A percentile compares a stretch with the other conserved stretches of the same genome.
phyloP scores from a whole-genome alignment of 352 stramenopile genomes.

The Phytophthora cactorum region DNA sequence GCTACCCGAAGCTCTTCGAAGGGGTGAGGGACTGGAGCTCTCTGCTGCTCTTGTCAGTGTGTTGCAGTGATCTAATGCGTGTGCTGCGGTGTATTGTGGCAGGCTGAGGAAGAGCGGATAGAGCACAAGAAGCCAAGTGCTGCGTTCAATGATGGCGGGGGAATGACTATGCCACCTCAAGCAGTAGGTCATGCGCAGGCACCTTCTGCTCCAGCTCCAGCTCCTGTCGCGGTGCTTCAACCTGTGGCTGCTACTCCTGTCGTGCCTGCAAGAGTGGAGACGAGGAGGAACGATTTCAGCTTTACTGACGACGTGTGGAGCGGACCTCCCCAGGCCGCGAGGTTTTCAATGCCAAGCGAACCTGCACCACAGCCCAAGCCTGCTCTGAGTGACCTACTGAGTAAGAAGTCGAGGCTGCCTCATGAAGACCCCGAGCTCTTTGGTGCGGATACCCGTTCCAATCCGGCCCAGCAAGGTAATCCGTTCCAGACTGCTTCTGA shows the following conservation, averaged over 20 bases:
- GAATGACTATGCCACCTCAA: neutral
- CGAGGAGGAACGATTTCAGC: conserved; percentile 16
- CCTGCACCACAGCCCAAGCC: conserved; percentile 15
- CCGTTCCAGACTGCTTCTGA: conserved; percentile 78
- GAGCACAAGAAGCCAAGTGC: conserved; percentile 13
- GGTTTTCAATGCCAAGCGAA: conserved; percentile 14
- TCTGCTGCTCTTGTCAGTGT: neutral
- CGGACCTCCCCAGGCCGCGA: conserved; percentile 15
- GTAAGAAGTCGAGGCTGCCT: conserved; percentile 35
- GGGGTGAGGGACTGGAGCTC: conserved; percentile 23
- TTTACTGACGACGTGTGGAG: conserved; percentile 28
- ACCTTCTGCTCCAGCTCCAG: conserved; percentile 1
- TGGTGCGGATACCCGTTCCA: conserved; percentile 17
- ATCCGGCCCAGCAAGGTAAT: conserved; percentile 37
- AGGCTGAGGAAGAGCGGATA: conserved; percentile 22
- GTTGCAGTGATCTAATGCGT: neutral
- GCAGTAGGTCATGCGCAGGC: neutral
- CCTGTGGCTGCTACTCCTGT: neutral
- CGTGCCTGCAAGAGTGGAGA: conserved; percentile 1
- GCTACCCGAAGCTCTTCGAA: conserved; percentile 55
- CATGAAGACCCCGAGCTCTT: conserved; percentile 36
- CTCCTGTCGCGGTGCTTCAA: neutral
- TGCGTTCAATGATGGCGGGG: neutral
- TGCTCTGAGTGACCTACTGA: conserved; percentile 47
- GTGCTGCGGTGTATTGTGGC: neutral